Evolutionary conservation across 441 rosid species (phyloP).

Genomic region (Oxalis stricta): DNA sequence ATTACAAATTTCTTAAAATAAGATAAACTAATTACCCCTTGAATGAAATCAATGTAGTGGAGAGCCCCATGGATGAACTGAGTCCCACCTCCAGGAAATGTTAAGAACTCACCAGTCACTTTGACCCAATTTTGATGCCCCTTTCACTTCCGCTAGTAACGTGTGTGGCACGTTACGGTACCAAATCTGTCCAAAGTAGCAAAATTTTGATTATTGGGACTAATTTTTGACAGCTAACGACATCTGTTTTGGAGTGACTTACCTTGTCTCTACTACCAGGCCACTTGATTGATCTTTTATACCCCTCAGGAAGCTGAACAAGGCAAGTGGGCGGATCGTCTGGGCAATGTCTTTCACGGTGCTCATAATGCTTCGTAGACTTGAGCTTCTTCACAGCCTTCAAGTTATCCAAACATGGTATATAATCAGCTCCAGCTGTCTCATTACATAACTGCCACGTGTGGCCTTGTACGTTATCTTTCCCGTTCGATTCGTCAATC

Average conservation of each 20-base stretch:
- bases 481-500: conserved; percentile 22
- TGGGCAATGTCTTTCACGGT: conserved; percentile 93
- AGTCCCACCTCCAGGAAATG: conserved; percentile 94
- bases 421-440: conserved; percentile 74
- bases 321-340: conserved; percentile 67
- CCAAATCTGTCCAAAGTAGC: conserved; percentile 80
- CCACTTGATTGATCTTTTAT: conserved; percentile 59
- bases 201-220: too few species aligned
- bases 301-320: conserved; percentile 51
- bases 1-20: too few species aligned
- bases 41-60: conserved; percentile 69
- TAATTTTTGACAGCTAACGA: too few species aligned
- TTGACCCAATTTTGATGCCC: conserved; percentile 96
- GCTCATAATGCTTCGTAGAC: conserved; percentile 57
- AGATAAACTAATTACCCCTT: conserved; percentile 25
- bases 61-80: conserved; percentile 93
- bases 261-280: conserved; percentile 88
- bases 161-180: conserved; percentile 83
- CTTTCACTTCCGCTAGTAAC: conserved; percentile 59
- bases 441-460: conserved; percentile 68
- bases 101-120: conserved; percentile 79
- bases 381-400: conserved; percentile 41
- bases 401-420: conserved; percentile 91
- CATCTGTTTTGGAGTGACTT: too few species aligned
- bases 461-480: conserved; percentile 23